Evolutionary conservation across 305 asterid genomes (phyloP).

Genomic region (Fraxinus greggii): DNA sequence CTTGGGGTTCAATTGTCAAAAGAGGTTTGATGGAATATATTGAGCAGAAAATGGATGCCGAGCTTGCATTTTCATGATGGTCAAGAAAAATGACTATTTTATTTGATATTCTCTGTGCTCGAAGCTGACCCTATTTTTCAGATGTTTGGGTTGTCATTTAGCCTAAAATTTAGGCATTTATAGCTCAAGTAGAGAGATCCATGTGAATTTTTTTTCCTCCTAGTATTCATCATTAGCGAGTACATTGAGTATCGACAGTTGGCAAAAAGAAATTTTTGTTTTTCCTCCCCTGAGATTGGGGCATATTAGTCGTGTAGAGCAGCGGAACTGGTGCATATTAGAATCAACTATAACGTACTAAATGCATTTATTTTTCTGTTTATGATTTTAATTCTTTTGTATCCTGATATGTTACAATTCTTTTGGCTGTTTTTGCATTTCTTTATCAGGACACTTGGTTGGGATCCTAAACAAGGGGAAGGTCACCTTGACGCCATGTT

Average conservation of each 20-base stretch:
- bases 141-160: background rate
- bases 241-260: background rate
- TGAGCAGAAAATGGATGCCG: background rate
- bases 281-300: background rate
- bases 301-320: background rate
- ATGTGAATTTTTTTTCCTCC: background rate
- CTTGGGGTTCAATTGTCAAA: background rate
- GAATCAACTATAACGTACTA: background rate
- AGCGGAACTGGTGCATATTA: constrained; percentile 3
- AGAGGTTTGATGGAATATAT: background rate
- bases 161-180: background rate
- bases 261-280: background rate
- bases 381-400: background rate
- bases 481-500: constrained; percentile 94
- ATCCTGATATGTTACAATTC: background rate
- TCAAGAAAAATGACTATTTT: background rate
- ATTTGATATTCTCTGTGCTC: background rate
- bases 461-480: constrained; percentile 96
- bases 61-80: constrained; percentile 6
- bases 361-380: background rate
- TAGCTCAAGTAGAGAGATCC: background rate
- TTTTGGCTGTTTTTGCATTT: constrained; percentile 22
- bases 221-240: background rate
- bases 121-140: background rate
- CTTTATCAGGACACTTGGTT: constrained; percentile 81